These are phyloP conservation scores for Didymella keratinophila DNA, from an alignment of 2,329 filamentous ascomycete species.

Conservation along the genomic window DNA sequence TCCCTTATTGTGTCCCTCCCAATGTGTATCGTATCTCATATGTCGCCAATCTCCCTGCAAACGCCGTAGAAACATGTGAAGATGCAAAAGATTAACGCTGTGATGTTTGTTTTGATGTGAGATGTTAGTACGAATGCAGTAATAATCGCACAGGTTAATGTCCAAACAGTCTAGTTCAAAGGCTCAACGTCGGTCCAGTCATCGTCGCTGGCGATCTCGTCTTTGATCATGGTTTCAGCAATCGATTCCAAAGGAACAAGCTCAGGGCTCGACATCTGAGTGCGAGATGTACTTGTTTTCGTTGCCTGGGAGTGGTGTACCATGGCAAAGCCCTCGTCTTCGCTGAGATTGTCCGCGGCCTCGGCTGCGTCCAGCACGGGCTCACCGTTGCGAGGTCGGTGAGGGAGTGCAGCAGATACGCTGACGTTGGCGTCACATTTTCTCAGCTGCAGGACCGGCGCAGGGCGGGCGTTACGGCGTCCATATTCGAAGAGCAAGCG, in stretches of 20 bases:
- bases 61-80: not conserved
- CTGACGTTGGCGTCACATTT: not conserved
- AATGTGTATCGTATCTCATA: not conserved
- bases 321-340: conserved; percentile 15
- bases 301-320: not conserved
- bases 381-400: not conserved
- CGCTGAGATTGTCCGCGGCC: conserved; percentile 2
- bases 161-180: not conserved
- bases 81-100: not conserved
- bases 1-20: not conserved
- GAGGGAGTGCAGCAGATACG: not conserved
- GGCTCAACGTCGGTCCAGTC: conserved; percentile 3
- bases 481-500: conserved; percentile 7
- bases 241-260: conserved; percentile 6
- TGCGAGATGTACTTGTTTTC: not conserved
- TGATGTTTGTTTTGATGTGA: not conserved
- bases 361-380: not conserved
- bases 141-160: not conserved
- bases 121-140: not conserved
- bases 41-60: not conserved
- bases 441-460: not conserved
- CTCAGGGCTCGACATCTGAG: conserved; percentile 18
- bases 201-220: not conserved
- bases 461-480: not conserved
- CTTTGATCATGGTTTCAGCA: not conserved